These are phyloP conservation scores for Sugiyamaella qingdaonensis DNA, from an alignment of 805 yeast genomes.

Conservation along the genomic window DNA sequence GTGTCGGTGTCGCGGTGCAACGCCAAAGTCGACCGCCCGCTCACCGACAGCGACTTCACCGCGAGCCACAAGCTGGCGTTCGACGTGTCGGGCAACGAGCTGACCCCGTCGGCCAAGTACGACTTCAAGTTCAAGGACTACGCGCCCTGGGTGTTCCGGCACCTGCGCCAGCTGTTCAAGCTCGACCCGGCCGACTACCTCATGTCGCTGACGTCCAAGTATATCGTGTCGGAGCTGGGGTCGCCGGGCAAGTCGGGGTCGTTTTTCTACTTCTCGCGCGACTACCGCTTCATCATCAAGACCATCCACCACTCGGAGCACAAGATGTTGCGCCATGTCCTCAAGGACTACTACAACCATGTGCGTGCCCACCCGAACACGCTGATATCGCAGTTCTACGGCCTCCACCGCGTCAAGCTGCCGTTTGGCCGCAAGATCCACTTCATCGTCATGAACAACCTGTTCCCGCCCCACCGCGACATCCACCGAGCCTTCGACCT, in stretches of 20 bases:
- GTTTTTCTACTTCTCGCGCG: conserved; percentile 90
- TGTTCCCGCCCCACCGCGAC: conserved; percentile 90
- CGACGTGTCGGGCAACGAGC: conserved; percentile 74
- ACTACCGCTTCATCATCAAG: conserved; percentile 89
- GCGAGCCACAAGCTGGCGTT: conserved; percentile 77
- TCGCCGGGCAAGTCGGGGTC: conserved; percentile 98
- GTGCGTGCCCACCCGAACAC: conserved; percentile 84
- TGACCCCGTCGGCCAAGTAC: conserved; percentile 89
- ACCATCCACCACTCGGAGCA: conserved; percentile 95
- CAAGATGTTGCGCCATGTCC: conserved; percentile 65
- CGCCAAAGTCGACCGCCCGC: conserved; percentile 74
- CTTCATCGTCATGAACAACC: conserved; percentile 92
- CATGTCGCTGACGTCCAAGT: conserved; percentile 87
- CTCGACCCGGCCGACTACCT: conserved; percentile 95
- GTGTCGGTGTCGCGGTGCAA: conserved; percentile 86
- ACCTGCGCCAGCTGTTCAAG: conserved; percentile 71
- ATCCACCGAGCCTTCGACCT: conserved; percentile 83
- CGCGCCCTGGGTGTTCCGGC: conserved; percentile 90
- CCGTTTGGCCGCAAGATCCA: conserved; percentile 81
- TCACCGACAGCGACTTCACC: conserved; percentile 66
- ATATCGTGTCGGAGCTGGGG: conserved; percentile 83
- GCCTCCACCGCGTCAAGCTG: conserved; percentile 88
- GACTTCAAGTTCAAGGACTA: conserved; percentile 97
- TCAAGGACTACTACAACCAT: conserved; percentile 75
- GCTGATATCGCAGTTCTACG: conserved; percentile 90